Percentiles rank a stretch among this genome's conserved stretches.
Conservation (phyloP, 225 moss, liverwort and hornwort genomes). For the Pseudoscleropodium purum region DNA sequence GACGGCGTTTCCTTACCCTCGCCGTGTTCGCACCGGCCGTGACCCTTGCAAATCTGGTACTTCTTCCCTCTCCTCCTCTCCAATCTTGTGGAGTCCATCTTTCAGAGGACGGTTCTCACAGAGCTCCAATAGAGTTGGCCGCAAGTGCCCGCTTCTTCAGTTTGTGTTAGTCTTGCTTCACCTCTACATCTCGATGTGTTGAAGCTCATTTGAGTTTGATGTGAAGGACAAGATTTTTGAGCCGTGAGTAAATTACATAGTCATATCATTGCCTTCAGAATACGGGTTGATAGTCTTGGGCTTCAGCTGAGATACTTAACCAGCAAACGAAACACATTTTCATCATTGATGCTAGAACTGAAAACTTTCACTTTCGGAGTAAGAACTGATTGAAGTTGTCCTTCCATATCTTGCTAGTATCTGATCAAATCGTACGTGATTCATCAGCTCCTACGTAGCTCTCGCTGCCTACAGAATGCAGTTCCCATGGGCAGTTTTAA, state of each 20-base stretch:
- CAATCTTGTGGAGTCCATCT: background rate
- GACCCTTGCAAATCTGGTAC: conserved; percentile 46
- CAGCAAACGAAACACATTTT: background rate
- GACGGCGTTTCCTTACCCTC: conserved; percentile 46
- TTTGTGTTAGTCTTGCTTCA: background rate
- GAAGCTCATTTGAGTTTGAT: background rate
- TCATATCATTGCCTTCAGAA: too few relatives aligned
- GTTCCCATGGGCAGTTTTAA: background rate
- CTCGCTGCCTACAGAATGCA: background rate
- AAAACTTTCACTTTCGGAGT: background rate
- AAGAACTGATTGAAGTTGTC: background rate
- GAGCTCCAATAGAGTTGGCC: background rate
- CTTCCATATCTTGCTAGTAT: background rate
- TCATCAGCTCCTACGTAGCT: background rate
- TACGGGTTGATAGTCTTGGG: background rate
- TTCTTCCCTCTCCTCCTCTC: background rate
- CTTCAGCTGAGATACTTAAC: background rate
- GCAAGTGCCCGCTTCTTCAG: background rate
- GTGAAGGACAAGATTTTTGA: background rate
- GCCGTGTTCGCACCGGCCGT: conserved; percentile 78
- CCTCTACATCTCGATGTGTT: background rate
- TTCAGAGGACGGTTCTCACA: background rate
- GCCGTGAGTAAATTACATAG: background rate
- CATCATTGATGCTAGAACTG: background rate
- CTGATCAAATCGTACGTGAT: background rate